These are phyloP conservation scores for Apiospora rasikravindrae DNA, from an alignment of 2,329 filamentous ascomycete genomes.

Conservation along the genomic window DNA sequence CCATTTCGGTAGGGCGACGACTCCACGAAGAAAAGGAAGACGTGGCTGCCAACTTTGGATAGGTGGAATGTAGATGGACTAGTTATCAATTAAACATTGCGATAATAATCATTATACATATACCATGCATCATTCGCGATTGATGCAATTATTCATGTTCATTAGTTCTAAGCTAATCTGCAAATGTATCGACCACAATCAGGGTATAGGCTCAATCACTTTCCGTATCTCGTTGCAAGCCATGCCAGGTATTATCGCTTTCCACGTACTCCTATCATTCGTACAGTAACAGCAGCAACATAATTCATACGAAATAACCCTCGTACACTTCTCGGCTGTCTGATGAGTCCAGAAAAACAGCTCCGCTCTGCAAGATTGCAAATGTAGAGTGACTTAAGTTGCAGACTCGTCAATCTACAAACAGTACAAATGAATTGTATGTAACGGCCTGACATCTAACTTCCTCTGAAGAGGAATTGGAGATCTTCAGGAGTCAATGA, in stretches of 20 bases:
- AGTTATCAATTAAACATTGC: no score
- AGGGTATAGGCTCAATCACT: not conserved
- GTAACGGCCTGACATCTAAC: slow-evolving; percentile 32
- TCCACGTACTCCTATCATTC: not conserved
- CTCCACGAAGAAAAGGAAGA: not conserved
- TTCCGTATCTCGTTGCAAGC: not conserved
- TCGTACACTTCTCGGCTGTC: not conserved
- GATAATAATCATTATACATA: no score
- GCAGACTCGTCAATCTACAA: not conserved
- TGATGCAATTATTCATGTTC: not conserved
- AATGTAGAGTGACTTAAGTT: not conserved
- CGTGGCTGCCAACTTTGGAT: no score
- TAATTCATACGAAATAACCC: not conserved
- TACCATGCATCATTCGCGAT: not conserved
- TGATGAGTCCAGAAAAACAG: not conserved
- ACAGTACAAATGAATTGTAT: not conserved
- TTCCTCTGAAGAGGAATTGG: slow-evolving; percentile 92
- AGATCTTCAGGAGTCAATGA: slow-evolving; percentile 89
- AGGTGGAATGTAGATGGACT: no score
- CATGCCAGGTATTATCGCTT: not conserved
- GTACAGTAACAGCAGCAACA: not conserved
- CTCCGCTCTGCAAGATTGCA: not conserved
- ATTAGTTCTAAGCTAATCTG: not conserved
- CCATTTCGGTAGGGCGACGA: not conserved
- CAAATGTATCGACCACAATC: not conserved